These are phyloP conservation scores for Sporobolomyces roseus DNA, from an alignment of 768 basidiomycete genomes.

Conservation along the genomic window DNA sequence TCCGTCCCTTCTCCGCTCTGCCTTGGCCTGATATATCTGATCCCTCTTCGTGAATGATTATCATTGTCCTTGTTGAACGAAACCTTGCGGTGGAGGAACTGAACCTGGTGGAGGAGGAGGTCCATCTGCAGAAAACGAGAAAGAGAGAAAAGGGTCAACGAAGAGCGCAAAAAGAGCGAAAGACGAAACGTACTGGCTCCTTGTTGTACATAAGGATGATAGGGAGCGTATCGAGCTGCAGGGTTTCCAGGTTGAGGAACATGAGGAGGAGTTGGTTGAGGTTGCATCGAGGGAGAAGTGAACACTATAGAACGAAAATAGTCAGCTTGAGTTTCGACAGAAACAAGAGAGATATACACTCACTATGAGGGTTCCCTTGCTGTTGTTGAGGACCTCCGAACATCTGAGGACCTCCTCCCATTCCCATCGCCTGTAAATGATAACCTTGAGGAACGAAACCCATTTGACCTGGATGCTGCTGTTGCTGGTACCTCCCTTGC, in stretches of 20 bases:
- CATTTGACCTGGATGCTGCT: background rate
- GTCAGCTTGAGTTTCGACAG: background rate
- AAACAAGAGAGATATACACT: background rate
- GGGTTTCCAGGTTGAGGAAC: background rate
- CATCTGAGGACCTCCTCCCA: background rate
- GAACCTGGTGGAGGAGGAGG: conserved; percentile 8
- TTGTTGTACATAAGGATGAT: conserved; percentile 6
- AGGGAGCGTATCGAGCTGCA: conserved; percentile 10
- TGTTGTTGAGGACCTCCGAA: too few species aligned
- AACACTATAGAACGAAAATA: conserved; percentile 2
- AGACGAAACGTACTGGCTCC: background rate
- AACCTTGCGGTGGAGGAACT: conserved; percentile 1
- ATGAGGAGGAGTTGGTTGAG: conserved; percentile 13
- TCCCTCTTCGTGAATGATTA: background rate
- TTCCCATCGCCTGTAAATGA: background rate
- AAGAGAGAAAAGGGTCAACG: too few species aligned
- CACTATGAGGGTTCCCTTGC: too few species aligned
- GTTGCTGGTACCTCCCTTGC: background rate
- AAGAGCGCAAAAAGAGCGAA: background rate
- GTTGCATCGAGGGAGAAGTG: conserved; percentile 22
- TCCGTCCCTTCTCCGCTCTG: too few species aligned
- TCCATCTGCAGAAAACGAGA: conserved; percentile 5
- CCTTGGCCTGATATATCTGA: too few species aligned
- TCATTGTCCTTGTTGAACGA: background rate
- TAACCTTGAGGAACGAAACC: background rate